Evolutionary conservation across 169 alveolate species (phyloP).

Genomic region (Theileria parva): DNA sequence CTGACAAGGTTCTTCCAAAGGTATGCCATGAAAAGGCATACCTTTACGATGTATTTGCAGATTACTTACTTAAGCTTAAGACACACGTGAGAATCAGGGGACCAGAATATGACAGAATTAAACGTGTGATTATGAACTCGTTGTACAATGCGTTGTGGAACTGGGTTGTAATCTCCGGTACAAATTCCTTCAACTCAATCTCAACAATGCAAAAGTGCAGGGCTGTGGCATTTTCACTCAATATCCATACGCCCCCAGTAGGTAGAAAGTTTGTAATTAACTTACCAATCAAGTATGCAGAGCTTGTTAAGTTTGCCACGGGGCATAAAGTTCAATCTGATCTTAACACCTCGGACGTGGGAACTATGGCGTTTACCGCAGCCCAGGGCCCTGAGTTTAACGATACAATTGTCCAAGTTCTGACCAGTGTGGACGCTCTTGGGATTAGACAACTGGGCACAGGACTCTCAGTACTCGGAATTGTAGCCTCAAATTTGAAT

Average conservation of each 20-base stretch:
- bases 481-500: slow-evolving; percentile 69
- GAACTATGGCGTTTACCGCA: slow-evolving; percentile 56
- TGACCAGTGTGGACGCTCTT: slow-evolving; percentile 45
- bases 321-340: slow-evolving; percentile 57
- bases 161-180: slow-evolving; percentile 74
- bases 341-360: slow-evolving; percentile 7
- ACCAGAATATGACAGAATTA: slow-evolving; percentile 34
- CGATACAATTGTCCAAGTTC: slow-evolving; percentile 31
- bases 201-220: slow-evolving; percentile 69
- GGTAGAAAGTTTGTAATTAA: slow-evolving; percentile 52
- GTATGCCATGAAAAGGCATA: slow-evolving; percentile 83
- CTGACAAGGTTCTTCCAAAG: slow-evolving; percentile 81
- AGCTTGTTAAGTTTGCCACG: slow-evolving; percentile 58
- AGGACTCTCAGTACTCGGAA: slow-evolving; percentile 66
- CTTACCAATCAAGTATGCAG: slow-evolving; percentile 59
- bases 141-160: slow-evolving; percentile 75
- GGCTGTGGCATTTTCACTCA: slow-evolving; percentile 64
- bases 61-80: slow-evolving; percentile 69
- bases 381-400: slow-evolving; percentile 40
- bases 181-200: slow-evolving; percentile 63
- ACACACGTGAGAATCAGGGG: slow-evolving; percentile 39
- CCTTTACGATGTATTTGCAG: slow-evolving; percentile 77
- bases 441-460: slow-evolving; percentile 70
- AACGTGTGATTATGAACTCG: slow-evolving; percentile 65
- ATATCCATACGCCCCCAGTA: slow-evolving; percentile 68